Conservation (phyloP, 1,284 basidiomycete species). For the Rhodotorula sp. region DNA sequence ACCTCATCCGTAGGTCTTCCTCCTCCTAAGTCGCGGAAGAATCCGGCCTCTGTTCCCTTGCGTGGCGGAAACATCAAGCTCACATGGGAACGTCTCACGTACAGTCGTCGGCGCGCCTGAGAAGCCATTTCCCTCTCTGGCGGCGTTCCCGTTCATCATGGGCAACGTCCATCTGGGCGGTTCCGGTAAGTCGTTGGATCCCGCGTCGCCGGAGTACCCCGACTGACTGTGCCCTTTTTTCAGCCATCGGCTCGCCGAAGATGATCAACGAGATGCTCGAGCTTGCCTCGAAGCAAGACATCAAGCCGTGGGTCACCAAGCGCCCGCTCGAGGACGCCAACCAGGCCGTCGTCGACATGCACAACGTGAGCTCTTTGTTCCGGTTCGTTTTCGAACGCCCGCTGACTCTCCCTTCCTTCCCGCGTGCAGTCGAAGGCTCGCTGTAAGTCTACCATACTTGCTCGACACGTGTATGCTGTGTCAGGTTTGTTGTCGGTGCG, state of each 20-base stretch:
- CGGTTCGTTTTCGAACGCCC: background rate
- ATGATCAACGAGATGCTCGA: conserved; percentile 51
- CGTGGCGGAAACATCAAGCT: background rate
- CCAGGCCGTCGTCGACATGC: conserved; percentile 51
- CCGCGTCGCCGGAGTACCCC: background rate
- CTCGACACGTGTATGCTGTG: too few species aligned
- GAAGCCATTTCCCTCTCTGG: conserved; percentile 34
- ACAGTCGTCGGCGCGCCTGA: conserved; percentile 48
- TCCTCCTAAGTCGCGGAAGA: conserved; percentile 19
- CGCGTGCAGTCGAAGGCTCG: conserved; percentile 15
- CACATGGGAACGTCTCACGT: conserved; percentile 24
- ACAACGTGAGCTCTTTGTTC: conserved; percentile 1
- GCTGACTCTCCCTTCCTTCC: background rate
- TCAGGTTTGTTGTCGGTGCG: too few species aligned
- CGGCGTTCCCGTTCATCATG: conserved; percentile 47
- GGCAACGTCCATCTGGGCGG: conserved; percentile 46
- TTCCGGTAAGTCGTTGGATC: conserved; percentile 27
- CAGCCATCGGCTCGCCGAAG: conserved; percentile 50
- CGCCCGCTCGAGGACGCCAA: conserved; percentile 50
- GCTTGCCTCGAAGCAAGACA: conserved; percentile 48
- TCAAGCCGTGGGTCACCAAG: conserved; percentile 52
- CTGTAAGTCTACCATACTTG: conserved; percentile 9
- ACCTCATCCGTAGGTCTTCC: conserved; percentile 43
- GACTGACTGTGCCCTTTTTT: background rate
- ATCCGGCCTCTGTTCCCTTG: conserved; percentile 17